Evolutionary conservation across 495 filamentous ascomycete genomes (phyloP).

Genomic region (Copromyces sp.): DNA sequence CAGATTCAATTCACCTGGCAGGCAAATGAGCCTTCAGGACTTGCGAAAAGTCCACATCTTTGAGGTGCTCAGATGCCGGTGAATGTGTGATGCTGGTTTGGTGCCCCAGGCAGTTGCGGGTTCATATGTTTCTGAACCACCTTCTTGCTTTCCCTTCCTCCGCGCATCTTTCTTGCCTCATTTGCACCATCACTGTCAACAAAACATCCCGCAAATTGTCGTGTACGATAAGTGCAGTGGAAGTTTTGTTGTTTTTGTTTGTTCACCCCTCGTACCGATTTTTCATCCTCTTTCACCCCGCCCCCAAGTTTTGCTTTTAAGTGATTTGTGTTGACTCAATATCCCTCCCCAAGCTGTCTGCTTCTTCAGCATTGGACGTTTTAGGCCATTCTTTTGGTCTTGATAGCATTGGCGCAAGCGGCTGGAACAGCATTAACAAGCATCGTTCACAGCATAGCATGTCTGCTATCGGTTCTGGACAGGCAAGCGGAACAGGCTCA

Average conservation of each 20-base stretch:
- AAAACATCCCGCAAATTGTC: background rate
- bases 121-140: background rate
- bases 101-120: background rate
- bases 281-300: background rate
- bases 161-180: background rate
- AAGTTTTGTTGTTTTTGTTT: slow-evolving; percentile 1
- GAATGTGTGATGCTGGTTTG: background rate
- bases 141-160: background rate
- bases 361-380: slow-evolving; percentile 70
- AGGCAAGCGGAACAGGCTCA: slow-evolving; percentile 22
- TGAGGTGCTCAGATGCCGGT: background rate
- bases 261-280: background rate
- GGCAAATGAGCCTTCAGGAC: background rate
- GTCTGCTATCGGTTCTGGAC: slow-evolving; percentile 47
- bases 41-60: background rate
- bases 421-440: slow-evolving; percentile 57
- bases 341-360: slow-evolving; percentile 48
- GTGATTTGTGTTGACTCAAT: slow-evolving; percentile 6
- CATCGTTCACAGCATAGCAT: slow-evolving; percentile 80
- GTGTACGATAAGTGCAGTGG: background rate
- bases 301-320: slow-evolving; percentile 1
- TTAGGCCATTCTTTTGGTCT: slow-evolving; percentile 56
- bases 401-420: slow-evolving; percentile 40
- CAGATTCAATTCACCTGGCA: background rate
- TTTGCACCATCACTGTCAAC: background rate